Base-by-base conservation (phyloP, 1,139 yeast species). In the Pichia cactophila region DNA sequence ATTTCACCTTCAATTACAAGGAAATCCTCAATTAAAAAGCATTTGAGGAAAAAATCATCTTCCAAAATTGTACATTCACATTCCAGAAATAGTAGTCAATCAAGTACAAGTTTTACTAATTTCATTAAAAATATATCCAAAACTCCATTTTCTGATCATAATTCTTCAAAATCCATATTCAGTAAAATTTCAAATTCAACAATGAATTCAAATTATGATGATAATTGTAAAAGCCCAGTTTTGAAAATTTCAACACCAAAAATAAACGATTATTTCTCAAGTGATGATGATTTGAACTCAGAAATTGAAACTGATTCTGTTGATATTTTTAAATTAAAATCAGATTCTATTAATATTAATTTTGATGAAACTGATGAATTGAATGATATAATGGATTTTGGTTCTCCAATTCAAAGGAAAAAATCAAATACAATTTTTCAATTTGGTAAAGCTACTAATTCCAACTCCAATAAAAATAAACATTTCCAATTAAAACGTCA, bases 401-500 rank as follows among this genome's bases (percentile, higher is more conserved):
- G 64, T 2, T 62, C 65, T 1, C 65, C 65, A 17, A 48, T 62
- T 46, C 65, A 61, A 41, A 59, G 54, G 45, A 50, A 59, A 40
- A 33, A 44, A 17, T 50, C 48, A 20, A 50, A 44, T 16, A 51
- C 59, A 39, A 31, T 51, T 10, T 55, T 50, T 20, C 43, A 55
- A 26, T 52, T 50, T 23, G 35, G 35, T 31, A 31, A 35, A 35
- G 16, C 12, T 35, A 3, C 14, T 35, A 23, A 23, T 42, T 51
- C 1, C 16, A 20, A 20, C 12, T 16, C 14, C 3, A 23, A 23
- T 17, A 55, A 51, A 26, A 48, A 60, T 29, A 54, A 54, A 41
- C 44, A 48, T 7, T 49, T 53, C 26, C 54, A 51, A 39, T 47
- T 61, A 11, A 64, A 60, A 28, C 54, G 54, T 35, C 54, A 52